These are phyloP conservation scores for Cyclotella choctawhatcheeana DNA, from an alignment of 108 stramenopile species.

Conservation along the genomic window DNA sequence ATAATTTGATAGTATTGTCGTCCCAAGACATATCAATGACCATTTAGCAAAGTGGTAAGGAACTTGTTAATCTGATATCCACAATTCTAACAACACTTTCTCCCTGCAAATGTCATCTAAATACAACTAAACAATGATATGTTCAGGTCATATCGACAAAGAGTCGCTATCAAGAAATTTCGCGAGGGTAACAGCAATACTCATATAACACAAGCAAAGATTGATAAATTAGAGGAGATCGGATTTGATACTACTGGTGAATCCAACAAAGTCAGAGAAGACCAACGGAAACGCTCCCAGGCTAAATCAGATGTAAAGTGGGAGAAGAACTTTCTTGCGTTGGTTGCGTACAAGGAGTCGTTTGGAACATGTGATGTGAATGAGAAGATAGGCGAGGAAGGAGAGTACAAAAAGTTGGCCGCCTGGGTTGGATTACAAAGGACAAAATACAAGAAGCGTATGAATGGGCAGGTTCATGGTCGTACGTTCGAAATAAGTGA, in stretches of 20 bases:
- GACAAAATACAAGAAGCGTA: slow-evolving; percentile 7
- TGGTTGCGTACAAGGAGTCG: slow-evolving; percentile 20
- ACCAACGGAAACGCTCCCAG: neutral
- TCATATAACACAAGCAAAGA: neutral
- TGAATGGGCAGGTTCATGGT: slow-evolving; percentile 1
- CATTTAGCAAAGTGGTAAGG: slow-evolving; percentile 7
- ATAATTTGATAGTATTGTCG: neutral
- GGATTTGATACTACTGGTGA: slow-evolving; percentile 11
- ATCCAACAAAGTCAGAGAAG: neutral
- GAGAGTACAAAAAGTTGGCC: slow-evolving; percentile 28
- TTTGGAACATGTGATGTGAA: slow-evolving; percentile 31
- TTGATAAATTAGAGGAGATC: neutral
- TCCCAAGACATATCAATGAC: slow-evolving; percentile 16
- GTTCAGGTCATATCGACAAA: slow-evolving; percentile 1
- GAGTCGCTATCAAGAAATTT: neutral
- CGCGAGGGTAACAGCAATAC: neutral
- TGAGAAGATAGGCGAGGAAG: slow-evolving; percentile 14
- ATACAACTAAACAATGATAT: too few species aligned
- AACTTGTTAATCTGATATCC: neutral
- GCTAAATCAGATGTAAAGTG: neutral
- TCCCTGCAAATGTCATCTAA: neutral
- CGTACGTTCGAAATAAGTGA: slow-evolving; percentile 30
- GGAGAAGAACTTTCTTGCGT: slow-evolving; percentile 5
- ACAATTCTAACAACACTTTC: neutral
- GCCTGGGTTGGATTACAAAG: slow-evolving; percentile 29